Base-by-base conservation (phyloP, 192 early-diverging fungal species). In the Thamnidium elegans region DNA sequence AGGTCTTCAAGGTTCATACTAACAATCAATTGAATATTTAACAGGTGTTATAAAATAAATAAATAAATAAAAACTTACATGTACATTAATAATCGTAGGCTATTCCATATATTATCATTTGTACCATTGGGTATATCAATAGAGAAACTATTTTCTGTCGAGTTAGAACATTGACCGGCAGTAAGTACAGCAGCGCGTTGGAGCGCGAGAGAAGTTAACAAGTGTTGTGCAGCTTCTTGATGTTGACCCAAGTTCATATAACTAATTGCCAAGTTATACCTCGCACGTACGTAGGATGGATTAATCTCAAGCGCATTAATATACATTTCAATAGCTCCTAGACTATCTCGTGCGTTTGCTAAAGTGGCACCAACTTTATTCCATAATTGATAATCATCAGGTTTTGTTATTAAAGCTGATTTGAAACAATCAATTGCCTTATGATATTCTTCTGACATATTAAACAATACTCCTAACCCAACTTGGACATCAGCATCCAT, bases 361-460 rank as follows among this genome's bases (percentile, higher is more conserved):
- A 94, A 81, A 0, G 96, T 99, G 4, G 97, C 97, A 7, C 97
- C 97, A 26, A 98, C 82, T 65, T 94, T 93, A 80, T 98, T 98
- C 93, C 93, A 99, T 42, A 97, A 79, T 68, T 95, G 78, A 72
- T 96, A 97, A 71, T 98, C 93, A 74, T 88, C 80, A 11, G 97
- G 97, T 17, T 90, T 81, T 21, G 82, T 83, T 15, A 87, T 84
- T 43, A 99, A 74, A 42, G 95, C 95, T 0, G 95, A 87, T 61
- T 90, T 85, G 79, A 99, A 99, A 72, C 97, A 99, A 69, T 99
- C 97, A 7, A 95, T 81, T 1, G 97, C 96, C 82, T 99, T 99
- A 55, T 88, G 81, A 59, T 95, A 97, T 70, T 99, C 96, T 23
- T 88, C 79, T 10, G 88, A 89, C 19, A 93, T 88, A 80, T 99